Percentiles rank a stretch among this genome's conserved stretches.
These are phyloP conservation scores for Chlorella sp. DNA, from an alignment of 139 green algal genomes.

Conservation along the genomic window DNA sequence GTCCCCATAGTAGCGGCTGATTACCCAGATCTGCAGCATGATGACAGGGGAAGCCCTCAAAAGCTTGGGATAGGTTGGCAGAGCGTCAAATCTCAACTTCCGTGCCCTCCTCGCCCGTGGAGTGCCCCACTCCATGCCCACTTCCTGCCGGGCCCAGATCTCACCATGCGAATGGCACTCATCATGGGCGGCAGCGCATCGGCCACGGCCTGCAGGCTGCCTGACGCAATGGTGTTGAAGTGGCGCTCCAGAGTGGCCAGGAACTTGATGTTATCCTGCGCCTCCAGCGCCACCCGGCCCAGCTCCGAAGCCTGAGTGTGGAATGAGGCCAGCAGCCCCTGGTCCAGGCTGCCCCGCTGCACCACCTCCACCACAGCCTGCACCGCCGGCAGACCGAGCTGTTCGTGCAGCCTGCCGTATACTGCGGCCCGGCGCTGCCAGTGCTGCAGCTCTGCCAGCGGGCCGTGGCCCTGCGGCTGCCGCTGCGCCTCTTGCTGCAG, in stretches of 20 bases:
- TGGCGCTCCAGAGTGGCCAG: slow-evolving; percentile 90
- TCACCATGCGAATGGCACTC: slow-evolving; percentile 87
- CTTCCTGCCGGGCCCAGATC: neutral
- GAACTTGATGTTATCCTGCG: slow-evolving; percentile 94
- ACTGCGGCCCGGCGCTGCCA: slow-evolving; percentile 80
- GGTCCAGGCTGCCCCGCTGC: slow-evolving; percentile 65
- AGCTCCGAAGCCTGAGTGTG: slow-evolving; percentile 53
- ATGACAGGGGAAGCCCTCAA: no score
- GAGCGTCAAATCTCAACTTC: neutral
- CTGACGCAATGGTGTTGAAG: slow-evolving; percentile 75
- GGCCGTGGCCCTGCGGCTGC: slow-evolving; percentile 27
- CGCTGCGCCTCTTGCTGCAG: slow-evolving; percentile 1
- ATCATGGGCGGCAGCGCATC: slow-evolving; percentile 87
- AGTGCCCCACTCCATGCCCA: neutral
- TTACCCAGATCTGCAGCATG: slow-evolving; percentile 87
- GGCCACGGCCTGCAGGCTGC: slow-evolving; percentile 62
- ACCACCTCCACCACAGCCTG: slow-evolving; percentile 62
- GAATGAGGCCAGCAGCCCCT: slow-evolving; percentile 73
- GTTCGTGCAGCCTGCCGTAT: slow-evolving; percentile 78
- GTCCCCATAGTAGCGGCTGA: slow-evolving; percentile 81
- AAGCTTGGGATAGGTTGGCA: no score
- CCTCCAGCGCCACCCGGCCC: slow-evolving; percentile 53
- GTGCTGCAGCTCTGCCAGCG: slow-evolving; percentile 88
- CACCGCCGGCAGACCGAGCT: slow-evolving; percentile 76
- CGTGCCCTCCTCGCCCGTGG: no score